phyloP scores from a whole-genome alignment of 257 asterid genomes.

The Nicotiana noctiflora region DNA sequence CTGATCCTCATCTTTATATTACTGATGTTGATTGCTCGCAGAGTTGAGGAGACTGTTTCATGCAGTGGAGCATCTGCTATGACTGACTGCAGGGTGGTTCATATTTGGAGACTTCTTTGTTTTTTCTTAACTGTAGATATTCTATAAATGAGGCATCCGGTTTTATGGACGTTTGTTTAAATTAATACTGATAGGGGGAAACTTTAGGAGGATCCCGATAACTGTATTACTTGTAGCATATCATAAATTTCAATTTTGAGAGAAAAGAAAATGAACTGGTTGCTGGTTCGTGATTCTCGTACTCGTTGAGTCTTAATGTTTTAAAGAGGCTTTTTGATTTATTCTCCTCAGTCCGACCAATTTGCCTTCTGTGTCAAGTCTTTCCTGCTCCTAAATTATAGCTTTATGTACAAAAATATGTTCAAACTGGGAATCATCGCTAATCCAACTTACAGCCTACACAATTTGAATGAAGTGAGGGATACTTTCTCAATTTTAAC shows the following conservation, averaged over 20 bases:
- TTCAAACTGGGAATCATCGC: no score
- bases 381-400: background rate
- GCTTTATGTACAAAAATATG: background rate
- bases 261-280: background rate
- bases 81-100: conserved; percentile 4
- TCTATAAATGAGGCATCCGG: background rate
- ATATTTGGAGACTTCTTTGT: background rate
- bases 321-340: background rate
- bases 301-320: background rate
- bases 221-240: background rate
- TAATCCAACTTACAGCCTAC: background rate
- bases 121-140: conserved; percentile 2
- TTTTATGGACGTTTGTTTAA: background rate
- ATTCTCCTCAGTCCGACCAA: background rate
- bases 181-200: background rate
- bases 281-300: background rate
- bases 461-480: background rate
- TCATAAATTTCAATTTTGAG: background rate
- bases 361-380: background rate
- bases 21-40: background rate
- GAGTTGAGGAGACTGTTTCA: background rate
- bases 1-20: background rate
- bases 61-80: conserved; percentile 10
- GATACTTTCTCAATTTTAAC: no score
- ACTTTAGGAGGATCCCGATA: background rate